Base-by-base conservation (phyloP, 2,329 filamentous ascomycete genomes). In the Chaetothyriales sp. region DNA sequence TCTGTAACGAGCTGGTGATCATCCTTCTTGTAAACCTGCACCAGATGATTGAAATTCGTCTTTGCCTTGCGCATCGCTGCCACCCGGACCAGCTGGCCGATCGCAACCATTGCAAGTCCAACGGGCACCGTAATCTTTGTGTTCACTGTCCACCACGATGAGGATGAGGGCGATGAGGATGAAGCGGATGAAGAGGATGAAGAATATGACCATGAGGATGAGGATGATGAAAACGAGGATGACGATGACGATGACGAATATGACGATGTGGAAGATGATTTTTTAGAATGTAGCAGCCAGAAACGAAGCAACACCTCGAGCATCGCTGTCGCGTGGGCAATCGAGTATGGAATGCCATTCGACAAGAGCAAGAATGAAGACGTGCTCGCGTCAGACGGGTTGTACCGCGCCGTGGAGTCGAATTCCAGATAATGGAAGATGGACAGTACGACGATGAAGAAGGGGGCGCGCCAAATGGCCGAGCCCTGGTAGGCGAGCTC, bases 351-450 rank as follows among this genome's bases (percentile, higher is more conserved):
- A 44, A 77, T 78, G 65, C 92, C 92, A 66, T 98, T 98, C 47
- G 79, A 80, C 39, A 81, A 83, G 36, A 96, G 75, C 12, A 98
- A 78, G 65, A 93, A 98, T 36, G 86, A 84, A 49, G 78, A 77
- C 18, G 89, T 73, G 20, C 75, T 77, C 18, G 86, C 86, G 48
- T 80, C 74, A 15, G 76, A 74, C 0, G 86, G 86, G 67, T 96
- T 96, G 70, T 84, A 86, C 50, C 75, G 73, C 7, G 90, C 89
- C 0, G 90, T 95, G 28, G 82, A 86, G 75, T 81, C 94, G 73
- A 89, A 98, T 69, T 98, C 92, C 66, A 96, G 81, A 69, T 95
- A 96, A 73, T 98, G 92, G 70, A 96, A 96, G 26, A 83, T 60
- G 22, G 82, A 77, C 46, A 96, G 80, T 12, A 80, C 72, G 39